A percentile compares a stretch with the other conserved stretches of the same genome.
These are phyloP conservation scores for Tillandsia fasciculata DNA, from an alignment of 176 grass and related monocot species.

Conservation along the genomic window DNA sequence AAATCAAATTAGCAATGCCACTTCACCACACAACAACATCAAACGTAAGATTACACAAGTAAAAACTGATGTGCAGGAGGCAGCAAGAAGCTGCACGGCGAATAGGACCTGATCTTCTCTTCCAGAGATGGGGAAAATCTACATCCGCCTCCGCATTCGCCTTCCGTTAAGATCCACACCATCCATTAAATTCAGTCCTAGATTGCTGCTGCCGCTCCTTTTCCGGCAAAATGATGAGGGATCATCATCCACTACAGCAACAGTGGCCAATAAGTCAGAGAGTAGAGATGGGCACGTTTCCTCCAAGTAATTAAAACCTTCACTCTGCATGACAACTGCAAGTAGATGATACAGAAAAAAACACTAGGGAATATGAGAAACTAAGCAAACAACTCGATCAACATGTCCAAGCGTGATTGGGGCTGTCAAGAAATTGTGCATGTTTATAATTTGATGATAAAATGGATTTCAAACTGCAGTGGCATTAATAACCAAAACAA, in stretches of 20 bases:
- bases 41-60: conserved; percentile 13
- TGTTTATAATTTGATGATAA: no score
- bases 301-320: conserved; percentile 87
- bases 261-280: conserved; percentile 70
- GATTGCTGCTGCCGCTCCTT: conserved; percentile 38
- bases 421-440: no score
- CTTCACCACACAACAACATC: conserved; percentile 13
- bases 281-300: conserved; percentile 64
- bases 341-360: conserved; percentile 14
- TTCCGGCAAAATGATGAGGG: conserved; percentile 36
- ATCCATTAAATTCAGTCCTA: conserved; percentile 30
- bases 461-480: no score
- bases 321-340: conserved; percentile 80
- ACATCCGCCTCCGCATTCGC: conserved; percentile 50
- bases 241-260: conserved; percentile 54
- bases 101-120: conserved; percentile 8
- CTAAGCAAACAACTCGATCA: conserved; percentile 1
- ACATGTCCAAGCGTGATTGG: background rate
- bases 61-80: background rate
- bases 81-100: conserved; percentile 19
- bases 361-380: conserved; percentile 22
- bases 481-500: no score
- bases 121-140: conserved; percentile 3
- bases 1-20: conserved; percentile 13
- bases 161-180: conserved; percentile 43